A percentile compares a stretch with the other conserved stretches of the same genome.
Evolutionary conservation across 306 rosid species (phyloP).

Genomic region (Citrullus amarus): DNA sequence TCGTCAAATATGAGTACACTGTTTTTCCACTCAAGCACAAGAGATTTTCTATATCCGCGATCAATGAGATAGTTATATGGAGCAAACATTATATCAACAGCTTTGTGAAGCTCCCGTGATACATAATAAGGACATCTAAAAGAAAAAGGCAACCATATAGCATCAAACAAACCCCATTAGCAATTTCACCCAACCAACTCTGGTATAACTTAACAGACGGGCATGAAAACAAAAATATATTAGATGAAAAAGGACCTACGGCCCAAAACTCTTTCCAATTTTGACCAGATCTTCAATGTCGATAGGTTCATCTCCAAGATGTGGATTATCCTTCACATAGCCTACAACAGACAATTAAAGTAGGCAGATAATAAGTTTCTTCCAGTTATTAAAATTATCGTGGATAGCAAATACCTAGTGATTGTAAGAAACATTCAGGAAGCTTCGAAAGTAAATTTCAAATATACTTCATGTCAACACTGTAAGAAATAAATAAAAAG

Average conservation of each 20-base stretch:
- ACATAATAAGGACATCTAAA: constrained; percentile 86
- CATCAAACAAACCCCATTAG: constrained; percentile 10
- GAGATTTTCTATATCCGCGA: constrained; percentile 40
- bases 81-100: constrained; percentile 72
- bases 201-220: neutral
- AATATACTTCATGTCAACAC: neutral
- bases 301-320: constrained; percentile 85
- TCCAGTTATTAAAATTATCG: neutral
- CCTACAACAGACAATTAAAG: constrained; percentile 34
- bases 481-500: neutral
- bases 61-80: constrained; percentile 96
- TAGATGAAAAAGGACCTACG: constrained; percentile 41
- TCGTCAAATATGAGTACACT: constrained; percentile 92
- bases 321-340: constrained; percentile 54
- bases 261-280: constrained; percentile 64
- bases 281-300: constrained; percentile 94
- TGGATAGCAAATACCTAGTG: neutral
- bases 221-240: neutral
- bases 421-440: neutral
- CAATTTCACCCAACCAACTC: constrained; percentile 16
- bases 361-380: constrained; percentile 15
- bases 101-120: constrained; percentile 73
- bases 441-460: neutral
- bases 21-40: constrained; percentile 48
- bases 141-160: constrained; percentile 12